Evolutionary conservation across 179 eudicot species (phyloP).

Genomic region (Vitellaria paradoxa): DNA sequence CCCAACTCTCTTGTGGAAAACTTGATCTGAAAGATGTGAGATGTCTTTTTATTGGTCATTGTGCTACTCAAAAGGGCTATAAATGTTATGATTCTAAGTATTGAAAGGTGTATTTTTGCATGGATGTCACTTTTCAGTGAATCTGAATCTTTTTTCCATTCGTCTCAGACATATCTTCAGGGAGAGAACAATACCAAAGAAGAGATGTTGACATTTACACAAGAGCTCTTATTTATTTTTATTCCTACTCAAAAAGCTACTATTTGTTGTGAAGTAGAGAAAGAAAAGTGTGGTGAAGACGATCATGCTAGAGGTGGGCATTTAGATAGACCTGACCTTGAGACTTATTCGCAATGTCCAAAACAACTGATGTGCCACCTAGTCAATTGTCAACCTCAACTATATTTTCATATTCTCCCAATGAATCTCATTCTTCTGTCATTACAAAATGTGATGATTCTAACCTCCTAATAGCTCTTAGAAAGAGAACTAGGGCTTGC

Average conservation of each 20-base stretch:
- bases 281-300: not conserved
- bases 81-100: too few relatives aligned
- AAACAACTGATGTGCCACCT: not conserved
- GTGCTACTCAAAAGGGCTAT: not conserved
- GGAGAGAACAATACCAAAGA: too few relatives aligned
- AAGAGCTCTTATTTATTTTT: too few relatives aligned
- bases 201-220: not conserved
- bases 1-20: not conserved
- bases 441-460: not conserved
- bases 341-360: not conserved
- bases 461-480: not conserved
- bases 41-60: not conserved
- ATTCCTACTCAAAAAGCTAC: not conserved
- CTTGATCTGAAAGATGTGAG: not conserved
- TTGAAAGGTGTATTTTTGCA: not conserved
- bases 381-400: not conserved
- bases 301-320: not conserved
- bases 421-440: not conserved
- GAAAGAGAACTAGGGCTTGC: not conserved
- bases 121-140: not conserved
- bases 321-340: not conserved
- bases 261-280: not conserved
- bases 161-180: not conserved
- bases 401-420: not conserved
- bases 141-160: not conserved